Percentiles rank a stretch among this genome's conserved stretches.
Conservation (phyloP, 129 eudicot species). For the Helianthus tuberosus region DNA sequence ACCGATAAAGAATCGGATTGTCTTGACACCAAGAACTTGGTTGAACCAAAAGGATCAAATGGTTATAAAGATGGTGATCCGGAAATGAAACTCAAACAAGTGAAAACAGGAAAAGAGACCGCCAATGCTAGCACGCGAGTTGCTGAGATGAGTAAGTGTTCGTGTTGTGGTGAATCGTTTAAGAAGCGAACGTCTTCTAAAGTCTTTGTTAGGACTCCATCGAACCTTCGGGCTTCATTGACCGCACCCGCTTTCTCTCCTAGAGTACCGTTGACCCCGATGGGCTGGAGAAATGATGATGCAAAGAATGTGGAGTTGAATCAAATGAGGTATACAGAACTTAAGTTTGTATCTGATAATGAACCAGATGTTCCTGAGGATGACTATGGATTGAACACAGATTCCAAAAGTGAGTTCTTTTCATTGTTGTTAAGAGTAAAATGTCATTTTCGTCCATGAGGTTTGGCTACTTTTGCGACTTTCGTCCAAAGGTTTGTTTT, state of each 20-base stretch:
- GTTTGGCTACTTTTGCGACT: too few species aligned
- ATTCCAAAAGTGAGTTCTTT: conserved; percentile 36
- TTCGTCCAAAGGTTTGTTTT: too few species aligned
- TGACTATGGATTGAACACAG: conserved; percentile 32
- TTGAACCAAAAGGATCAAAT: conserved; percentile 42
- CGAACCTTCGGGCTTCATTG: conserved; percentile 22
- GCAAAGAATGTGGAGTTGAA: conserved; percentile 44
- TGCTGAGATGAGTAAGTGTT: conserved; percentile 44
- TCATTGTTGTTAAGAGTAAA: neutral
- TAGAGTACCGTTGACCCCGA: conserved; percentile 46
- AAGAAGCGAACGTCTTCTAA: conserved; percentile 42
- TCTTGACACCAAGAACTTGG: conserved; percentile 35
- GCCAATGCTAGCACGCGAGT: neutral
- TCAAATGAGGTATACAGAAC: conserved; percentile 45
- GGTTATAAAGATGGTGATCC: conserved; percentile 40
- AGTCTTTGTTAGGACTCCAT: conserved; percentile 38
- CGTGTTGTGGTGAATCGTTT: conserved; percentile 78
- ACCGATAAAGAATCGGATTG: conserved; percentile 55
- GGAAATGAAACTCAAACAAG: conserved; percentile 32
- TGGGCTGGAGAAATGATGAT: conserved; percentile 48
- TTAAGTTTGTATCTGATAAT: conserved; percentile 44
- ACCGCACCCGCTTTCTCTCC: conserved; percentile 50
- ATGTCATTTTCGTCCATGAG: too few species aligned
- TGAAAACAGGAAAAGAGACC: conserved; percentile 45
- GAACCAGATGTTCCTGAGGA: conserved; percentile 44